Evolutionary conservation across 2,329 filamentous ascomycete genomes (phyloP).

Genomic region (Berkeleyomyces basicola): DNA sequence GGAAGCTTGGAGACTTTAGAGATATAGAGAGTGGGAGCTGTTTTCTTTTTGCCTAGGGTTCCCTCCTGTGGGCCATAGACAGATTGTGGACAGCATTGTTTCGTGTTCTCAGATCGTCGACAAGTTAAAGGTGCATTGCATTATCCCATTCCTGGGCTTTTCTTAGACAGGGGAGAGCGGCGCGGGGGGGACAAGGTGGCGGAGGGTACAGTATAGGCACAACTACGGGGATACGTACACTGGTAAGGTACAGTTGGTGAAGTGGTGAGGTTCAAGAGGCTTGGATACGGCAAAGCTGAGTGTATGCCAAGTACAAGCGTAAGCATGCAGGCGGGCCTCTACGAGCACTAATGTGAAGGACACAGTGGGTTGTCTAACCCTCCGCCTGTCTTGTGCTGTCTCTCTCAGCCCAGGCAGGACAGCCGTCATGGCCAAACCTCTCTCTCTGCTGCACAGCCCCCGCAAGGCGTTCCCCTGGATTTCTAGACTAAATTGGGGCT

Average conservation of each 20-base stretch:
- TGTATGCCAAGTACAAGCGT: too few relatives aligned
- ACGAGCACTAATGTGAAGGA: neutral
- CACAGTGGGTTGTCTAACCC: too few relatives aligned
- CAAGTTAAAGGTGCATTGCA: neutral
- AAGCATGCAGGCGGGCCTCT: neutral
- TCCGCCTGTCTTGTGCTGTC: neutral
- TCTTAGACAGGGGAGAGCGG: neutral
- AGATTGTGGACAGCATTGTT: neutral
- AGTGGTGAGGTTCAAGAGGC: too few relatives aligned
- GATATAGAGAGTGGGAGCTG: too few relatives aligned
- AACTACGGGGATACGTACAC: neutral
- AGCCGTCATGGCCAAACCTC: neutral
- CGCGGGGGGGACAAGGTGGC: neutral
- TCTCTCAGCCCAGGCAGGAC: neutral
- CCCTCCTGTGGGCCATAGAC: neutral
- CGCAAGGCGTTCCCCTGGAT: slow-evolving; percentile 12
- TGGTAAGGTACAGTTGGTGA: too few relatives aligned
- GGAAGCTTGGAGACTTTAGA: too few relatives aligned
- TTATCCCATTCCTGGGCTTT: neutral
- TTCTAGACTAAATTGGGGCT: neutral
- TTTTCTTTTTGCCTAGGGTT: too few relatives aligned
- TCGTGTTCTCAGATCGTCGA: neutral
- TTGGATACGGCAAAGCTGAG: too few relatives aligned
- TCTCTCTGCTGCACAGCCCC: slow-evolving; percentile 9
- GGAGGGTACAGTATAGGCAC: neutral